phyloP scores from a whole-genome alignment of 495 filamentous ascomycete genomes.

The Hyaloscypha hepaticicola region DNA sequence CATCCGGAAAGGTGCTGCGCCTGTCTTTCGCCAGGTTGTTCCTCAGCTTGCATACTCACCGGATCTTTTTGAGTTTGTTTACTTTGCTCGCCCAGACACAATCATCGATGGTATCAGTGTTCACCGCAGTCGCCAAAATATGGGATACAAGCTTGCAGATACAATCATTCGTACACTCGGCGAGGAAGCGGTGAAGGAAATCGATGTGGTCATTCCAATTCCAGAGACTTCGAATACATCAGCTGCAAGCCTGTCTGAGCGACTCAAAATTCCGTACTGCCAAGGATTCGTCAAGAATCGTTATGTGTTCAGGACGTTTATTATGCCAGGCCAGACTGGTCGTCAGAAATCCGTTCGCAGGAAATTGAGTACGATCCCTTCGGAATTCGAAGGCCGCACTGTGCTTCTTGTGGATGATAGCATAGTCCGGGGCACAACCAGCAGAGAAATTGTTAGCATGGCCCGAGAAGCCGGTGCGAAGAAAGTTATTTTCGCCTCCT shows the following conservation, averaged over 20 bases:
- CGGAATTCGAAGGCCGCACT: conserved; percentile 81
- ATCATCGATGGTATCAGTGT: conserved; percentile 93
- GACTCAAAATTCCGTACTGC: conserved; percentile 75
- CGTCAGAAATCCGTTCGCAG: conserved; percentile 76
- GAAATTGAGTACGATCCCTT: conserved; percentile 80
- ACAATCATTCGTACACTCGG: conserved; percentile 73
- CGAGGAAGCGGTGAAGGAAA: conserved; percentile 71
- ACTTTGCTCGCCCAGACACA: conserved; percentile 85
- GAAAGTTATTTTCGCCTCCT: conserved; percentile 88
- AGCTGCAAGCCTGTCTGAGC: conserved; percentile 74
- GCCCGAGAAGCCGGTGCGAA: conserved; percentile 86
- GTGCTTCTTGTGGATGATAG: conserved; percentile 90
- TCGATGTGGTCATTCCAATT: conserved; percentile 90
- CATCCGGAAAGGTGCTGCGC: conserved; percentile 77
- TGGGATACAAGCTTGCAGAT: conserved; percentile 85
- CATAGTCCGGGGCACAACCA: conserved; percentile 91
- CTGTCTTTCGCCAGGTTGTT: conserved; percentile 75
- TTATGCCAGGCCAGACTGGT: conserved; percentile 85
- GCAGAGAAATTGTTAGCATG: conserved; percentile 90
- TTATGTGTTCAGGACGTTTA: conserved; percentile 95
- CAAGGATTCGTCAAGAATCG: conserved; percentile 93
- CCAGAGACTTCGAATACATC: conserved; percentile 86
- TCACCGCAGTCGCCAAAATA: conserved; percentile 82
- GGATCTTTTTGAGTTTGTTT: conserved; percentile 91
- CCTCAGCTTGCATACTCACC: conserved; percentile 73